A percentile compares a stretch with the other conserved stretches of the same genome.
Conservation (phyloP, 176 grass and related monocot genomes). For the Avena eriantha region DNA sequence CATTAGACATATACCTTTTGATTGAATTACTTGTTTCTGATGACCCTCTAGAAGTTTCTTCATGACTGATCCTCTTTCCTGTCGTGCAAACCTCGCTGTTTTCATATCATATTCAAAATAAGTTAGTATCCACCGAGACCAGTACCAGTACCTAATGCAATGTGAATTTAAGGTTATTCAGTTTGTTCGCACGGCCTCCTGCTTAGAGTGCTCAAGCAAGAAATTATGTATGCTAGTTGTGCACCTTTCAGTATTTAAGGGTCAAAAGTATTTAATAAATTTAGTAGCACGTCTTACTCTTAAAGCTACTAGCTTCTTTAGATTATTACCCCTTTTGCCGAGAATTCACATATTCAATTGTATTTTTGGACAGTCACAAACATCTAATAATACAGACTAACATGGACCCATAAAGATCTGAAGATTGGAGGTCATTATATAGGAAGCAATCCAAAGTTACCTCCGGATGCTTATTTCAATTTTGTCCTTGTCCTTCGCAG, state of each 20-base stretch:
- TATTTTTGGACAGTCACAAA: background rate
- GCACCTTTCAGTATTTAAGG: background rate
- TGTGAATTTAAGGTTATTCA: background rate
- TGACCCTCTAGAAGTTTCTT: too few species aligned
- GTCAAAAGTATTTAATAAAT: background rate
- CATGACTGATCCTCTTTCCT: too few species aligned
- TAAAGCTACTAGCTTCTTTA: background rate
- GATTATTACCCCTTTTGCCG: background rate
- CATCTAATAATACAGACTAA: too few species aligned
- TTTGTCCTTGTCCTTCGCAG: too few species aligned
- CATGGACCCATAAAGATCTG: too few species aligned
- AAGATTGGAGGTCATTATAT: background rate
- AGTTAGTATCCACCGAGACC: too few species aligned
- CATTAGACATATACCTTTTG: too few species aligned
- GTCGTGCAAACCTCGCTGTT: too few species aligned
- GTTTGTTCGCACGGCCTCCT: background rate
- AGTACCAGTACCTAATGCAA: too few species aligned
- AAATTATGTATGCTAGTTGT: background rate
- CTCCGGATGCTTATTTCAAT: too few species aligned
- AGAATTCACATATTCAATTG: constrained; percentile 10
- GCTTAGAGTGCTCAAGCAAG: background rate
- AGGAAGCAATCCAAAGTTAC: background rate
- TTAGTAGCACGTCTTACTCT: background rate
- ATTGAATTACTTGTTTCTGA: too few species aligned
- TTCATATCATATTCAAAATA: too few species aligned